Conservation (phyloP, 148 eudicot species). For the Rhododendron henanense region DNA sequence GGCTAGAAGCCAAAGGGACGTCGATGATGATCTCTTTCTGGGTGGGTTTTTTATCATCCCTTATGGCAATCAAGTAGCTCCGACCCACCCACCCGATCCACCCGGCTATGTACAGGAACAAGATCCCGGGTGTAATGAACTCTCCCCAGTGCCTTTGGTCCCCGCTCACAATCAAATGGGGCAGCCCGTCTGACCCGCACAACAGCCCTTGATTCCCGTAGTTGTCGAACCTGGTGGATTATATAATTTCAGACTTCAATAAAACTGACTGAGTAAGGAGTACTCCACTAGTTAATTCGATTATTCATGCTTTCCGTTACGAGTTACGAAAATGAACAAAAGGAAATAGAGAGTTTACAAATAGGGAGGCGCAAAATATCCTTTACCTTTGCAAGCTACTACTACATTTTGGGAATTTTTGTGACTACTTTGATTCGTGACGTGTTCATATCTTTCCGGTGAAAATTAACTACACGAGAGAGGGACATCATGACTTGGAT, state of each 20-base stretch:
- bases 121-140: conserved; percentile 84
- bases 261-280: too few relatives aligned
- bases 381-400: too few relatives aligned
- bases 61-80: conserved; percentile 86
- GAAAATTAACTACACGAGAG: too few relatives aligned
- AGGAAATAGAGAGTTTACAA: background rate
- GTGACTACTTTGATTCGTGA: too few relatives aligned
- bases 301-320: background rate
- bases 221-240: conserved; percentile 45
- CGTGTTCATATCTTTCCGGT: too few relatives aligned
- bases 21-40: conserved; percentile 93
- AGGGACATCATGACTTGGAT: too few relatives aligned
- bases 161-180: conserved; percentile 93
- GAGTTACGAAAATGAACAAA: background rate
- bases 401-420: too few relatives aligned
- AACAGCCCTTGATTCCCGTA: conserved; percentile 83
- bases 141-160: conserved; percentile 99
- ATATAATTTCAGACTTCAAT: background rate
- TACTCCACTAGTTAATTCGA: too few relatives aligned
- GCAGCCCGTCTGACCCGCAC: conserved; percentile 90
- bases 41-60: conserved; percentile 92
- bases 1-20: conserved; percentile 71
- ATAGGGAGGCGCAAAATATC: background rate
- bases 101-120: conserved; percentile 89
- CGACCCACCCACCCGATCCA: conserved; percentile 99